Base-by-base conservation (phyloP, 1,139 yeast genomes). In the Spencermartinsiella ligniputridi region DNA sequence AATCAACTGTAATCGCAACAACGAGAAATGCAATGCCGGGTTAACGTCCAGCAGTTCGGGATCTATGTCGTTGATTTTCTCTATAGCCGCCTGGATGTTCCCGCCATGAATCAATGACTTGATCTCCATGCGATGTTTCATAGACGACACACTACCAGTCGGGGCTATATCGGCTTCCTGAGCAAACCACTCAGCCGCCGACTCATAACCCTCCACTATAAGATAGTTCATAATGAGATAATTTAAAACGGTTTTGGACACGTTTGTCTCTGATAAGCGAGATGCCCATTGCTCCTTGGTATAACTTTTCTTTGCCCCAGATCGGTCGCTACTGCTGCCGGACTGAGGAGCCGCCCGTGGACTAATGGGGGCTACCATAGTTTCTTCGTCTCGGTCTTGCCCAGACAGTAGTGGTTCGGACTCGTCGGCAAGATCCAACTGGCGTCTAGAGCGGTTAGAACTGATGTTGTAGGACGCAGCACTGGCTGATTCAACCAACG, bases 41-140 rank as follows among this genome's bases (percentile, higher is more conserved):
- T 61, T 53, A 17, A 56, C 54, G 47, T 68, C 72, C 22, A 69
- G 53, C 34, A 68, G 52, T 54, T 65, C 67, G 1, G 72, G 70
- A 39, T 66, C 62, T 19, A 56, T 49, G 25, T 69, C 72, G 43
- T 67, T 66, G 44, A 69, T 65, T 43, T 54, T 52, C 42, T 66
- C 68, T 45, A 68, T 63, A 8, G 73, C 72, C 25, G 47, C 52
- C 32, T 63, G 61, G 27, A 69, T 56, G 13, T 57, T 52, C 2
- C 73, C 72, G 2, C 56, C 50, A 19, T 56, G 62, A 27, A 68
- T 66, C 17, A 63, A 52, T 3, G 56, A 48, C 42, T 64, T 63
- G 34, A 68, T 64, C n/a, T 47, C 51, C 50, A 58, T 56, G 11
- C 72, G 57, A 35, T 60, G 62, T 11, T 56, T 55, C 30, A 69